Percentiles rank a stretch among this genome's conserved stretches.
These are phyloP conservation scores for Trichoderma guizhouense DNA, from an alignment of 2,329 filamentous ascomycete species.

Conservation along the genomic window DNA sequence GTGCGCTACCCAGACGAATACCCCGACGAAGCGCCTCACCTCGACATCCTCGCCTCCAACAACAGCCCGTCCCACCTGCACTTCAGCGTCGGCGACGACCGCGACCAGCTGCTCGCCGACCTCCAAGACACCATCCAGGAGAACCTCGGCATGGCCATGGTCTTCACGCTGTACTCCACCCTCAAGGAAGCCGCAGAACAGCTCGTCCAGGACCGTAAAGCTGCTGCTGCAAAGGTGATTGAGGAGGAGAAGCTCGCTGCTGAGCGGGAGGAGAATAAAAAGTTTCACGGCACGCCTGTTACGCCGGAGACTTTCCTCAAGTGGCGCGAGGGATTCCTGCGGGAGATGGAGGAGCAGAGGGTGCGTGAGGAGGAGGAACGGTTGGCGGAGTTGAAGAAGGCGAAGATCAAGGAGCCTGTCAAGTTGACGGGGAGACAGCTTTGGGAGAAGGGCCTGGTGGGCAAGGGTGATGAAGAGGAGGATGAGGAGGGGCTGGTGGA, in stretches of 20 bases:
- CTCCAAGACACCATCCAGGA: slow-evolving; percentile 79
- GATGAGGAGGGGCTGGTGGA: slow-evolving; percentile 57
- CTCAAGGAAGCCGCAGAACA: slow-evolving; percentile 90
- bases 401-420: slow-evolving; percentile 69
- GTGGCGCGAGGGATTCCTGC: slow-evolving; percentile 75
- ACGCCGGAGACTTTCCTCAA: slow-evolving; percentile 80
- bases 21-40: slow-evolving; percentile 78
- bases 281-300: slow-evolving; percentile 89
- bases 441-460: slow-evolving; percentile 71
- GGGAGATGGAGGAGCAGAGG: slow-evolving; percentile 76
- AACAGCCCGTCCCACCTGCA: slow-evolving; percentile 66
- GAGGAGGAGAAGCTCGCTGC: slow-evolving; percentile 55
- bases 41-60: slow-evolving; percentile 73
- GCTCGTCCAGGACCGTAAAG: slow-evolving; percentile 71
- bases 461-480: slow-evolving; percentile 67
- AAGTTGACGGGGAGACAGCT: slow-evolving; percentile 71
- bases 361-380: slow-evolving; percentile 69
- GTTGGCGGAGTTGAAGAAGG: slow-evolving; percentile 77
- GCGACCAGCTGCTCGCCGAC: slow-evolving; percentile 65
- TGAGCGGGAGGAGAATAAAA: slow-evolving; percentile 91
- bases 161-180: slow-evolving; percentile 84
- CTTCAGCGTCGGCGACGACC: slow-evolving; percentile 79
- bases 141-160: slow-evolving; percentile 95
- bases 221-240: slow-evolving; percentile 55
- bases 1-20: slow-evolving; percentile 89